A percentile compares a stretch with the other conserved stretches of the same genome.
Evolutionary conservation across 148 eudicot species (phyloP).

Genomic region (Fagopyrum tataricum): DNA sequence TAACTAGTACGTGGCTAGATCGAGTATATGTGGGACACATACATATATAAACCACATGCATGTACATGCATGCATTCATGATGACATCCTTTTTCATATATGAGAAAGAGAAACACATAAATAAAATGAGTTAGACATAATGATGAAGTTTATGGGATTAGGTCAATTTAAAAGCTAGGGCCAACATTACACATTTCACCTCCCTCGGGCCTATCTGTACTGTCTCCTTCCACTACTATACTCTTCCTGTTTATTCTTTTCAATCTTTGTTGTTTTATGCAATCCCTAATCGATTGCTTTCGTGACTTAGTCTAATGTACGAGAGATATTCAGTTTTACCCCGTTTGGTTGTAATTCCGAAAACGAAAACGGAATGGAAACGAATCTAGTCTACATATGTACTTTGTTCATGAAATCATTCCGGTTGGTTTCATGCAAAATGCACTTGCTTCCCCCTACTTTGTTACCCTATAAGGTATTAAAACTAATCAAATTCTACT

Average conservation of each 20-base stretch:
- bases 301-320: too few species aligned
- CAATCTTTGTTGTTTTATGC: background rate
- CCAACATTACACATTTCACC: background rate
- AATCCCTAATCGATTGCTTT: background rate
- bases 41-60: background rate
- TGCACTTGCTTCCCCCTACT: too few species aligned
- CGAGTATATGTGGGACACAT: background rate
- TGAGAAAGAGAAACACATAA: background rate
- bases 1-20: too few species aligned
- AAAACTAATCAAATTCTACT: too few species aligned
- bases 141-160: background rate
- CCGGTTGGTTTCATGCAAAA: too few species aligned
- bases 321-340: too few species aligned
- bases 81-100: background rate
- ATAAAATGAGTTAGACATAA: background rate
- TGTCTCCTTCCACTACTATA: background rate
- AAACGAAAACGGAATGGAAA: too few species aligned
- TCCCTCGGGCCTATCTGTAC: background rate
- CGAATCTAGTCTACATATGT: too few species aligned
- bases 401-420: too few species aligned
- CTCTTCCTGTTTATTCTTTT: background rate
- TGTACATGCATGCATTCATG: background rate
- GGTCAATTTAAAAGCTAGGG: background rate
- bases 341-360: too few species aligned
- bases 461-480: too few species aligned